These are phyloP conservation scores for Coffea canephora DNA, from an alignment of 257 asterid species.

Conservation along the genomic window DNA sequence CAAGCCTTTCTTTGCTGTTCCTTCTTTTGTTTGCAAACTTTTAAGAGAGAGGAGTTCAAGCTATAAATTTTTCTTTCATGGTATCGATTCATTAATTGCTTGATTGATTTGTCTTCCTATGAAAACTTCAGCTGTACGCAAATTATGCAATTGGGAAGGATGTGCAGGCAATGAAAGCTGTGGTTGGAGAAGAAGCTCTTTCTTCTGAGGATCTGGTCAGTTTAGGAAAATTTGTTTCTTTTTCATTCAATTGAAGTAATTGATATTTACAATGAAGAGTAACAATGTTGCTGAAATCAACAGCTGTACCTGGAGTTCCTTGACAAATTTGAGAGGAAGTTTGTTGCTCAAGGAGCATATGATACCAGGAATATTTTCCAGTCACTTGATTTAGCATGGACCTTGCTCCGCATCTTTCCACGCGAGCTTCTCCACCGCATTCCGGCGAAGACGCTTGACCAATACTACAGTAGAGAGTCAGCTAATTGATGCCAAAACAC, in stretches of 20 bases:
- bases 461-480: conserved; percentile 85
- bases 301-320: conserved; percentile 54
- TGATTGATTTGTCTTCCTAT: neutral
- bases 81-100: neutral
- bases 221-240: neutral
- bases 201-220: conserved; percentile 56
- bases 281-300: neutral
- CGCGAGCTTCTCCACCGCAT: conserved; percentile 98
- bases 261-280: neutral
- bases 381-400: conserved; percentile 98
- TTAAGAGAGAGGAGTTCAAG: too few relatives aligned
- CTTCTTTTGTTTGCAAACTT: neutral
- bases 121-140: conserved; percentile 37
- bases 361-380: conserved; percentile 62
- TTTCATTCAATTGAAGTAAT: neutral
- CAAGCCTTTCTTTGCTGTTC: neutral
- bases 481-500: conserved; percentile 37
- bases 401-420: conserved; percentile 93
- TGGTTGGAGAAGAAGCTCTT: conserved; percentile 59
- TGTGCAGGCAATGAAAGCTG: conserved; percentile 59
- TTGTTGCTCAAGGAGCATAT: conserved; percentile 52
- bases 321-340: conserved; percentile 58
- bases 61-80: neutral
- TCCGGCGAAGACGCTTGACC: conserved; percentile 95
- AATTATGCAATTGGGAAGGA: conserved; percentile 54